Evolutionary conservation across 2,329 filamentous ascomycete species (phyloP).

Genomic region (Parafenestella ontariensis): DNA sequence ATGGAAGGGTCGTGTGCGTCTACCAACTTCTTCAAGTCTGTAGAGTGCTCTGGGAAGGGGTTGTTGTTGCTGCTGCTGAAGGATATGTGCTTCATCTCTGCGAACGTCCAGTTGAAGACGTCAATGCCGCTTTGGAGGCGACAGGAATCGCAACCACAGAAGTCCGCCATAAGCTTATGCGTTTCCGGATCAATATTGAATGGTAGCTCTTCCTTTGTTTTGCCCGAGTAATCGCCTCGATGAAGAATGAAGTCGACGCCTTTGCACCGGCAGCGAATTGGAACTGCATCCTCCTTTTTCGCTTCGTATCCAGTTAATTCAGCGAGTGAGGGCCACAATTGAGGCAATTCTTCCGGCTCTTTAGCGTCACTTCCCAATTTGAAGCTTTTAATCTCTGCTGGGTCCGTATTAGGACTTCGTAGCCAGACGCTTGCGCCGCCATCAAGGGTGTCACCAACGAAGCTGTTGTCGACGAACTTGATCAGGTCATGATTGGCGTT

Average conservation of each 20-base stretch:
- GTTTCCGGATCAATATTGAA: constrained; percentile 55
- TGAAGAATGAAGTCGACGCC: constrained; percentile 55
- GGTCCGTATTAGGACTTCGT: constrained; percentile 43
- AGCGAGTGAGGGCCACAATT: constrained; percentile 38
- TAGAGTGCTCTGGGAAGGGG: constrained; percentile 40
- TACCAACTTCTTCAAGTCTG: constrained; percentile 48
- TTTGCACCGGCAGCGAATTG: constrained; percentile 56
- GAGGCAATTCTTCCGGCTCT: constrained; percentile 30
- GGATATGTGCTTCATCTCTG: constrained; percentile 50
- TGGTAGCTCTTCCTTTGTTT: constrained; percentile 44
- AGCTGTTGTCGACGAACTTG: constrained; percentile 50
- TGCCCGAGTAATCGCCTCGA: constrained; percentile 36
- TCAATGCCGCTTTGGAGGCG: constrained; percentile 53
- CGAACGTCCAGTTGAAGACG: constrained; percentile 57
- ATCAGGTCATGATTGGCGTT: constrained; percentile 43
- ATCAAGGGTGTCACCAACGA: constrained; percentile 60
- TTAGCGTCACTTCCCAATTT: constrained; percentile 15
- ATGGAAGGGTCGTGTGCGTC: constrained; percentile 46
- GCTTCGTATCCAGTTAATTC: constrained; percentile 11
- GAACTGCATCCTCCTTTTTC: constrained; percentile 35
- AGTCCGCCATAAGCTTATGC: constrained; percentile 49
- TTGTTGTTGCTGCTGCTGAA: constrained; percentile 26
- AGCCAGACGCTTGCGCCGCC: constrained; percentile 61
- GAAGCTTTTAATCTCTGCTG: constrained; percentile 32
- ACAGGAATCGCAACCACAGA: constrained; percentile 60